Evolutionary conservation across 148 eudicot species (phyloP).

Genomic region (Vaccinium vitisidaea): DNA sequence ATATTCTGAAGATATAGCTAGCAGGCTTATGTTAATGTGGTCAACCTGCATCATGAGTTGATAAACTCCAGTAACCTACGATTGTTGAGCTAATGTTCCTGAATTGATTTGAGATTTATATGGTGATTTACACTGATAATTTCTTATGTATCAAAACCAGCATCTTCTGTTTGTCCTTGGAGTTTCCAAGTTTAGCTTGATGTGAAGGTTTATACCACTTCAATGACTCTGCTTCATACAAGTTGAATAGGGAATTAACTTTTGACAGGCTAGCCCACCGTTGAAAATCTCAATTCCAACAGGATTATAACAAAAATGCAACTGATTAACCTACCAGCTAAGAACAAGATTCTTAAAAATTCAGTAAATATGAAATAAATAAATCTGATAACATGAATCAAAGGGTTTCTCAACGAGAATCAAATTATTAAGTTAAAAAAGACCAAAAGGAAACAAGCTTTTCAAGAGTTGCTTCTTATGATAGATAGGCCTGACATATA

Average conservation of each 20-base stretch:
- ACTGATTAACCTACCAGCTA: neutral
- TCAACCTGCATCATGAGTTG: neutral
- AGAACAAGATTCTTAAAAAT: neutral
- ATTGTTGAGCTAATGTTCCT: neutral
- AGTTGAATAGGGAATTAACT: neutral
- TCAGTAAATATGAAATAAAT: neutral
- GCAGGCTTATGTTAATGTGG: neutral
- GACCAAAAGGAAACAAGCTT: neutral
- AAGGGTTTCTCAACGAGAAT: neutral
- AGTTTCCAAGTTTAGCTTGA: neutral
- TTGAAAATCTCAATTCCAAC: neutral
- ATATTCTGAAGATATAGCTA: neutral
- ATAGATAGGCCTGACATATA: slow-evolving; percentile 31
- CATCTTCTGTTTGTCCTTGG: neutral
- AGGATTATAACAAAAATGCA: neutral
- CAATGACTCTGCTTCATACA: neutral
- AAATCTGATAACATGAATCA: neutral
- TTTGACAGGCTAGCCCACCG: neutral
- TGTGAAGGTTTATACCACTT: neutral
- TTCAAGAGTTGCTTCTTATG: slow-evolving; percentile 9
- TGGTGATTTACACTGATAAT: neutral
- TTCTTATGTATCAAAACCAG: neutral
- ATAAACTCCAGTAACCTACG: neutral
- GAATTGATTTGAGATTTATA: neutral
- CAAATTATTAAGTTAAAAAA: neutral